Base-by-base conservation (phyloP, 495 filamentous ascomycete species). In the Aspergillus asperescens region DNA sequence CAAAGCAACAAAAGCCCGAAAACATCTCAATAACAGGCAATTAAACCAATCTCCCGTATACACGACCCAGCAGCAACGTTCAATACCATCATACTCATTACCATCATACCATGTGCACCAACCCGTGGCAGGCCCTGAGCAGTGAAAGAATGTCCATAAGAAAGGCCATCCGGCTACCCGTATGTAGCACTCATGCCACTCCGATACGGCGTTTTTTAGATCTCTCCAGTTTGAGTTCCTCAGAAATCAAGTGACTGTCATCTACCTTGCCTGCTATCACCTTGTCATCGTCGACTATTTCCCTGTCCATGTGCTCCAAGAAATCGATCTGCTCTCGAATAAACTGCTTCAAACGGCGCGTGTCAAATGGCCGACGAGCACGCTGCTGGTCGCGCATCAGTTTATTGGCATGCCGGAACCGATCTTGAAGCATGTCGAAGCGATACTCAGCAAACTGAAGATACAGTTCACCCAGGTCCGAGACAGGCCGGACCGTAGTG, bases 401-500 rank as follows among this genome's bases (percentile, higher is more conserved):
- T 40, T 68, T 64, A 28, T 75, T 65, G 61, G 77, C 68, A 45
- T 67, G 62, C 12, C 74, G 73, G 38, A 78, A 62, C 18, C 78
- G 74, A 59, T 85, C 79, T 64, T 86, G 81, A 2, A 86, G 74
- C 39, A 87, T 86, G 61, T 88, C 82, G 5, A 87, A 78, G 13
- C 82, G 81, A 63, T 89, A 88, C 56, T 85, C 81, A 45, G 75
- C 71, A 62, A 81, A 87, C 61, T 87, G 82, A 55, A 78, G 78
- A 63, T 88, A 88, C n/a, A 88, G 67, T 59, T 86, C 84, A 8
- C 75, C 71, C 5, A 87, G 72, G 57, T 86, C 71, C 1, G 83
- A 87, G 35, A 88, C 78, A 1, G 77, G 75, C 12, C 84, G 78
- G 20, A 87, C 82, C 0, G 83, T 86, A 7, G 75, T 80, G 37